Evolutionary conservation across 257 asterid genomes (phyloP).

Genomic region (Eucommia ulmoides): DNA sequence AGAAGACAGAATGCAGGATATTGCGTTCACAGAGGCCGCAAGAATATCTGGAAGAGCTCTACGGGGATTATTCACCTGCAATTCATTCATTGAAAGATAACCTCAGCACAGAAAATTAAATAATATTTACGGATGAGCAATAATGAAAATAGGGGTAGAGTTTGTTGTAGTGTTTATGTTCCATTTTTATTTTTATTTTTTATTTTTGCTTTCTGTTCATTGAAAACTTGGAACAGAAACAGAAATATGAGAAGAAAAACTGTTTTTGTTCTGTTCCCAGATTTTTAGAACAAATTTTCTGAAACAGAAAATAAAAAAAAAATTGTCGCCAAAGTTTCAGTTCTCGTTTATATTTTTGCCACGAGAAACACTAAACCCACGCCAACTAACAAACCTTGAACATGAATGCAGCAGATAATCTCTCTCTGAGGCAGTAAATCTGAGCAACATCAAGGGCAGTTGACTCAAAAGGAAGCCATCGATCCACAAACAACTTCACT

Average conservation of each 20-base stretch:
- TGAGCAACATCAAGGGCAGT: slow-evolving; percentile 87
- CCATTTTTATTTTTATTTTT: too few species aligned
- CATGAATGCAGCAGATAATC: slow-evolving; percentile 61
- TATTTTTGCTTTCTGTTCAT: neutral
- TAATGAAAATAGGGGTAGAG: too few species aligned
- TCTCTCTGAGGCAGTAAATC: slow-evolving; percentile 83
- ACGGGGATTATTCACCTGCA: slow-evolving; percentile 47
- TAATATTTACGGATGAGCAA: neutral
- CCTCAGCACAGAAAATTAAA: neutral
- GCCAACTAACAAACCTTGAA: slow-evolving; percentile 34
- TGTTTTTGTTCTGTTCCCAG: too few species aligned
- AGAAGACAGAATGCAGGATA: slow-evolving; percentile 44
- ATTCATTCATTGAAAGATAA: neutral
- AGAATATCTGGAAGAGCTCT: slow-evolving; percentile 54
- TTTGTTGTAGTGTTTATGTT: too few species aligned
- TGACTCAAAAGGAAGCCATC: slow-evolving; percentile 72
- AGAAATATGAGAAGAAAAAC: neutral
- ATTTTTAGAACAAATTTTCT: too few species aligned
- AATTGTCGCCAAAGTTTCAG: neutral
- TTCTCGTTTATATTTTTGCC: neutral
- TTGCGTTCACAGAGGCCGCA: slow-evolving; percentile 43
- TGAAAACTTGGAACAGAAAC: neutral
- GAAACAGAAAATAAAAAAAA: too few species aligned
- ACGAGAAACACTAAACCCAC: too few species aligned
- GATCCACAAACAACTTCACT: slow-evolving; percentile 53